A percentile compares a stretch with the other conserved stretches of the same genome.
These are phyloP conservation scores for Kwoniella sp. DNA, from an alignment of 768 basidiomycete species.

Conservation along the genomic window DNA sequence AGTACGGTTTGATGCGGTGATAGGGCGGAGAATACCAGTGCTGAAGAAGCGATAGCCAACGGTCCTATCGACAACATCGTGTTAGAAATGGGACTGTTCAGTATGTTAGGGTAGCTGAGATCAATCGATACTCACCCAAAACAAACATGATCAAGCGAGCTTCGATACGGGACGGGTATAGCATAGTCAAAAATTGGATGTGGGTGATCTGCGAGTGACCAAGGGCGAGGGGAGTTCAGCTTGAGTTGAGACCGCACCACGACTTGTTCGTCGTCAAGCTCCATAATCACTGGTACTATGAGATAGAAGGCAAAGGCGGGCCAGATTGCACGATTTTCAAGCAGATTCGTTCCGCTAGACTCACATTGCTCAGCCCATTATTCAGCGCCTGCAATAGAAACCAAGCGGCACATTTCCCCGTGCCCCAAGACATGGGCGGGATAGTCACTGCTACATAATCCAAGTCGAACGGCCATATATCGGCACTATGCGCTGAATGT, in stretches of 20 bases:
- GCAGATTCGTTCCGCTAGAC: constrained; percentile 37
- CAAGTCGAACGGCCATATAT: constrained; percentile 92
- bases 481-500: constrained; percentile 65
- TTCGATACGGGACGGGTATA: constrained; percentile 90
- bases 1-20: constrained; percentile 58
- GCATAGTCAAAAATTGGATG: constrained; percentile 92
- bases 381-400: constrained; percentile 82
- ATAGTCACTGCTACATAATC: constrained; percentile 83
- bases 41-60: constrained; percentile 77
- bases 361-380: constrained; percentile 79
- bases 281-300: no score
- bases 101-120: no score
- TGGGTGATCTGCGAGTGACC: constrained; percentile 84
- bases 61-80: constrained; percentile 66
- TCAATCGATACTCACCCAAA: constrained; percentile 62
- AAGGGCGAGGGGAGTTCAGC: no score
- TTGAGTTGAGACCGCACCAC: no score
- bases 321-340: background rate
- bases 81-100: no score
- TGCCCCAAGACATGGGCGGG: constrained; percentile 70
- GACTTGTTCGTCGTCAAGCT: no score
- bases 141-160: constrained; percentile 79
- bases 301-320: no score
- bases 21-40: constrained; percentile 80
- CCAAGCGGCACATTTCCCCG: constrained; percentile 73